Evolutionary conservation across 108 stramenopile genomes (phyloP).

Genomic region (Pseudonitzschia pungens): DNA sequence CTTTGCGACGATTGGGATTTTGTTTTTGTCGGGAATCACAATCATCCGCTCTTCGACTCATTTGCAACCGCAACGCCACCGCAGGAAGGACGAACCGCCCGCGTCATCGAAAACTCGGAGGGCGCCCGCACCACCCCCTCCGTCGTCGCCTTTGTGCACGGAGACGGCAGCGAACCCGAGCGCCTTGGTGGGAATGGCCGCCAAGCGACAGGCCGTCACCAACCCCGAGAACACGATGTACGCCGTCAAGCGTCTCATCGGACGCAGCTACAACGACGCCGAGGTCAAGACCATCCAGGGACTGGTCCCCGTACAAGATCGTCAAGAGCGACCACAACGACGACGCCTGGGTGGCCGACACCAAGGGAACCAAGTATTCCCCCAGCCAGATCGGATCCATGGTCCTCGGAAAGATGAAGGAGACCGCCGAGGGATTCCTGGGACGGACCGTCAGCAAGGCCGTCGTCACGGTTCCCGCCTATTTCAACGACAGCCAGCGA

Average conservation of each 20-base stretch:
- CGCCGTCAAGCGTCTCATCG: conserved; percentile 98
- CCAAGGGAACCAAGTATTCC: conserved; percentile 89
- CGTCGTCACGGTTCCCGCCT: conserved; percentile 99
- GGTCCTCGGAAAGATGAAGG: conserved; percentile 99
- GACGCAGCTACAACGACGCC: conserved; percentile 86
- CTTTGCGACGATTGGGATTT: too few species aligned
- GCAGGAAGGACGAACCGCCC: conserved; percentile 89
- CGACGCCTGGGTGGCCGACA: conserved; percentile 96
- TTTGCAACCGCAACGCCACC: too few species aligned
- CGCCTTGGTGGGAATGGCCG: conserved; percentile 92
- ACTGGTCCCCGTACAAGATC: conserved; percentile 98
- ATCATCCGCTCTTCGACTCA: too few species aligned
- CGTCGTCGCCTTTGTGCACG: conserved; percentile 91
- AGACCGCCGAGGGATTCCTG: conserved; percentile 97
- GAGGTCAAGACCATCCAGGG: conserved; percentile 92
- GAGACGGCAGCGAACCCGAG: conserved; percentile 45
- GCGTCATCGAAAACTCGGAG: conserved; percentile 99
- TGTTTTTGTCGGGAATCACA: too few species aligned
- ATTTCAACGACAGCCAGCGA: conserved; percentile 98
- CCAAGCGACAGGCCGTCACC: conserved; percentile 98
- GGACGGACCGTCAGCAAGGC: conserved; percentile 96
- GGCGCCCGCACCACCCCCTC: conserved; percentile 99
- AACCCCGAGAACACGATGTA: conserved; percentile 99
- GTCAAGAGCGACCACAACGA: conserved; percentile 88
- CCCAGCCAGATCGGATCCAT: conserved; percentile 98